Conservation (phyloP, 768 basidiomycete genomes). For the Saitozyma sp. region DNA sequence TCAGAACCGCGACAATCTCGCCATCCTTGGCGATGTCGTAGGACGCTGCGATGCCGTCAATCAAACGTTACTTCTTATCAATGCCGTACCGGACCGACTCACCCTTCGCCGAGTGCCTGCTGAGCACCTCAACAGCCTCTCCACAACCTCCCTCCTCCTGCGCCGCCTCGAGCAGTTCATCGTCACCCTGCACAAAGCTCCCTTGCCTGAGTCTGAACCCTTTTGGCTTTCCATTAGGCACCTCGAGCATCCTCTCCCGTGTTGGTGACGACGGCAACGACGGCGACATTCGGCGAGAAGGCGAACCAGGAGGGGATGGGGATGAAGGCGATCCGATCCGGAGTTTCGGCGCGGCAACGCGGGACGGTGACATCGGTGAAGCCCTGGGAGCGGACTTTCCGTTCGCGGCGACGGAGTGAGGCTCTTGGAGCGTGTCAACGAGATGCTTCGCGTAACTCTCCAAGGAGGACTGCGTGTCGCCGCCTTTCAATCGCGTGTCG, state of each 20-base stretch:
- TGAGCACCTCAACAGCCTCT: constrained; percentile 87
- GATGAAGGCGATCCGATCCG: too few species aligned
- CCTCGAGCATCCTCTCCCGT: neutral
- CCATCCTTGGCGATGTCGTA: constrained; percentile 96
- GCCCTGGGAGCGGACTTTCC: neutral
- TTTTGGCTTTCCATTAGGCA: neutral
- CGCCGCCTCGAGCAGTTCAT: constrained; percentile 29
- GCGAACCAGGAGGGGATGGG: too few species aligned
- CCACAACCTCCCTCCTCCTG: constrained; percentile 54
- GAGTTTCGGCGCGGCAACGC: neutral
- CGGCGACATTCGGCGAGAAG: neutral
- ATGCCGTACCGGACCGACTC: constrained; percentile 31
- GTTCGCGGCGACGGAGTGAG: neutral
- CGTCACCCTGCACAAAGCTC: constrained; percentile 23
- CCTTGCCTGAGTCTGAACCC: constrained; percentile 20
- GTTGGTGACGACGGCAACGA: neutral
- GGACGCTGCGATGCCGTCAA: constrained; percentile 62
- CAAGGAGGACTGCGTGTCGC: constrained; percentile 10
- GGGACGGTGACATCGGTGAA: neutral
- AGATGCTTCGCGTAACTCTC: constrained; percentile 23
- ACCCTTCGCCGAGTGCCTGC: constrained; percentile 87
- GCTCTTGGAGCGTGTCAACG: constrained; percentile 3
- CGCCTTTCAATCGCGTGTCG: neutral
- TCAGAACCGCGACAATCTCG: constrained; percentile 81
- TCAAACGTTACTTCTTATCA: neutral